A percentile compares a stretch with the other conserved stretches of the same genome.
phyloP scores from a whole-genome alignment of 306 rosid genomes.

The Sindora glabra region DNA sequence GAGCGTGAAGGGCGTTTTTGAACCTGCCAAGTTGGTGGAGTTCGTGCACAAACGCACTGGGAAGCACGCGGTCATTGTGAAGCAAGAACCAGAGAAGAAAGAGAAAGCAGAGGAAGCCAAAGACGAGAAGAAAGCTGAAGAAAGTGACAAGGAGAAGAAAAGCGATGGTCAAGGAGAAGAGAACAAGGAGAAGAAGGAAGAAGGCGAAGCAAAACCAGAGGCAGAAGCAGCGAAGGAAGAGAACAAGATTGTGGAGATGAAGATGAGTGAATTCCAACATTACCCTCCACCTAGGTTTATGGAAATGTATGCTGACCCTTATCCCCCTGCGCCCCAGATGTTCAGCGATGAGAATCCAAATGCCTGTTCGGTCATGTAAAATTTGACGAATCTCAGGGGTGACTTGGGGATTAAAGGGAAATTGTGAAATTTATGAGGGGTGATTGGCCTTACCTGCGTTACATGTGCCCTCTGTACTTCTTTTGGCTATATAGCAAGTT shows the following conservation, averaged over 20 bases:
- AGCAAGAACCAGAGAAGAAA: conserved; percentile 51
- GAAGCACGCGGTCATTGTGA: conserved; percentile 63
- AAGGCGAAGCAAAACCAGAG: neutral
- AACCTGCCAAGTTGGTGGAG: conserved; percentile 47
- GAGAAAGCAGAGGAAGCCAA: conserved; percentile 25
- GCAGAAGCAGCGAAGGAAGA: conserved; percentile 23
- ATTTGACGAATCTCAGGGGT: neutral
- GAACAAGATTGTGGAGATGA: conserved; percentile 38
- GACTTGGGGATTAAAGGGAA: conserved; percentile 8
- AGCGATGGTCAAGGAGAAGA: neutral
- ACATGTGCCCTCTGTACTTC: conserved; percentile 30
- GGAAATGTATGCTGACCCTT: conserved; percentile 44
- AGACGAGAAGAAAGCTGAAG: conserved; percentile 29
- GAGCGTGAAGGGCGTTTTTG: conserved; percentile 72
- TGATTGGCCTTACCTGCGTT: conserved; percentile 16
- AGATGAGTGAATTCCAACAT: conserved; percentile 35
- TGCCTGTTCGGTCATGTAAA: conserved; percentile 58
- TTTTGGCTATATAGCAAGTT: conserved; percentile 12
- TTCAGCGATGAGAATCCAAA: conserved; percentile 88
- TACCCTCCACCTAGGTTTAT: conserved; percentile 40
- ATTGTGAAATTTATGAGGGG: conserved; percentile 11
- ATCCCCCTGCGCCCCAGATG: conserved; percentile 47
- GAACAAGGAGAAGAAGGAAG: conserved; percentile 16
- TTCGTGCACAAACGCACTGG: conserved; percentile 69
- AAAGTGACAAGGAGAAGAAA: conserved; percentile 15